Conservation (phyloP, 2,329 filamentous ascomycete genomes). For the Hypoxylon sp. region DNA sequence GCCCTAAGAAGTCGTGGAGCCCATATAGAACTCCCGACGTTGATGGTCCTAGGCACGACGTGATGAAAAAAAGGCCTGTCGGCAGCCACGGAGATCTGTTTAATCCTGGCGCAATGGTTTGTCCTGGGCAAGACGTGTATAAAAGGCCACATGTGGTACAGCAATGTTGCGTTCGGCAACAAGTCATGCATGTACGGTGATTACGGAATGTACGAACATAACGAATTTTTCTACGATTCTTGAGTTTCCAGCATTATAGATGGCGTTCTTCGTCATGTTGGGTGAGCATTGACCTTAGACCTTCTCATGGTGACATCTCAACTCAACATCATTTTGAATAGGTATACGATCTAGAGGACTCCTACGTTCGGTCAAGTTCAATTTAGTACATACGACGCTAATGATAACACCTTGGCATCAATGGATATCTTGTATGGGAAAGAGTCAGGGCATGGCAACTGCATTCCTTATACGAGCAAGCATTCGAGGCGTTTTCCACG, state of each 20-base stretch:
- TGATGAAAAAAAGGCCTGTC: conserved; percentile 47
- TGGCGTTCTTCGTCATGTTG: conserved; percentile 45
- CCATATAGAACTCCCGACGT: conserved; percentile 41
- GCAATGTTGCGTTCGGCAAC: conserved; percentile 34
- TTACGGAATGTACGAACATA: conserved; percentile 42
- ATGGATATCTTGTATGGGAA: conserved; percentile 36
- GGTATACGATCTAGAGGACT: conserved; percentile 49
- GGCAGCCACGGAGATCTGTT: conserved; percentile 31
- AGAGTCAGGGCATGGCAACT: conserved; percentile 33
- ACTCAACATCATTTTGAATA: conserved; percentile 15
- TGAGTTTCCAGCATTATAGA: conserved; percentile 46
- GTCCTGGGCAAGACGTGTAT: conserved; percentile 56
- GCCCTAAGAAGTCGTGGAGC: conserved; percentile 45
- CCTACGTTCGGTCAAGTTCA: conserved; percentile 46
- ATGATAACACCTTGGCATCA: conserved; percentile 46
- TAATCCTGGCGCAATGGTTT: conserved; percentile 40
- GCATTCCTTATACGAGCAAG: conserved; percentile 37
- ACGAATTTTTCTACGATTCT: conserved; percentile 42
- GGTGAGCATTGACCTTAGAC: conserved; percentile 34
- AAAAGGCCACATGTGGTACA: conserved; percentile 51
- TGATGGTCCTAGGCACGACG: conserved; percentile 44
- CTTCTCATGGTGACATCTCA: background rate
- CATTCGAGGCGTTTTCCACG: conserved; percentile 40
- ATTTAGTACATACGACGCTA: conserved; percentile 43
- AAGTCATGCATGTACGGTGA: conserved; percentile 36